phyloP scores from a whole-genome alignment of 257 asterid species.

The Schizonepeta tenuifolia region DNA sequence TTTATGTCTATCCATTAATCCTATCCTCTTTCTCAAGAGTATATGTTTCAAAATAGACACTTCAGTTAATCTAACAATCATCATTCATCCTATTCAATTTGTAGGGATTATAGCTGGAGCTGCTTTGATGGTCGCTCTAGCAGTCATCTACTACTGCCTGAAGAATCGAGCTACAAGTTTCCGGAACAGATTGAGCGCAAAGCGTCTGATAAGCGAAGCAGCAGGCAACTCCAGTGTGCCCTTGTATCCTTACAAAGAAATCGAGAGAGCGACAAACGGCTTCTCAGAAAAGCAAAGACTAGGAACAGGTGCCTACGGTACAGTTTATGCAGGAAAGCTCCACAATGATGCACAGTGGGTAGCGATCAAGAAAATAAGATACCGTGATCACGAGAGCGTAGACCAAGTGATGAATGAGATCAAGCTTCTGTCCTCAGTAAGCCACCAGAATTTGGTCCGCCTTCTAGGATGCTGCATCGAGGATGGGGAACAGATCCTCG shows the following conservation, averaged over 20 bases:
- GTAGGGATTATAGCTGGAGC: constrained; percentile 79
- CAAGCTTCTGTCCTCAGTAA: constrained; percentile 83
- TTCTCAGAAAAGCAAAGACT: constrained; percentile 75
- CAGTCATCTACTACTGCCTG: constrained; percentile 49
- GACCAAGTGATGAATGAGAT: constrained; percentile 91
- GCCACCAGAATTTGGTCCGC: constrained; percentile 93
- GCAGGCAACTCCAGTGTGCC: constrained; percentile 70
- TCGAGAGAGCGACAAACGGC: constrained; percentile 73
- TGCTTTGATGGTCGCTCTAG: constrained; percentile 40
- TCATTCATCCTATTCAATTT: neutral
- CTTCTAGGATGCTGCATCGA: constrained; percentile 91
- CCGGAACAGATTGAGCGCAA: constrained; percentile 55
- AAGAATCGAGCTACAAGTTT: constrained; percentile 49
- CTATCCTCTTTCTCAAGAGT: neutral
- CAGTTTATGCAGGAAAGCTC: constrained; percentile 90
- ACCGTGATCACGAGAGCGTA: constrained; percentile 63
- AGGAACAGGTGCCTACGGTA: constrained; percentile 96
- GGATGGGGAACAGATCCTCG: constrained; percentile 85
- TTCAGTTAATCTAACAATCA: neutral
- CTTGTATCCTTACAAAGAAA: constrained; percentile 68
- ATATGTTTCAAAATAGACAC: neutral
- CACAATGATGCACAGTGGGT: constrained; percentile 70
- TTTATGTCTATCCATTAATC: constrained; percentile 4
- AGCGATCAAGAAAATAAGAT: constrained; percentile 75
- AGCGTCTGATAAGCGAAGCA: constrained; percentile 68